Evolutionary conservation across 2,329 filamentous ascomycete species (phyloP), one percentile per base, ranked within the genome.

Genomic region (Cryphonectria radicalis): DNA sequence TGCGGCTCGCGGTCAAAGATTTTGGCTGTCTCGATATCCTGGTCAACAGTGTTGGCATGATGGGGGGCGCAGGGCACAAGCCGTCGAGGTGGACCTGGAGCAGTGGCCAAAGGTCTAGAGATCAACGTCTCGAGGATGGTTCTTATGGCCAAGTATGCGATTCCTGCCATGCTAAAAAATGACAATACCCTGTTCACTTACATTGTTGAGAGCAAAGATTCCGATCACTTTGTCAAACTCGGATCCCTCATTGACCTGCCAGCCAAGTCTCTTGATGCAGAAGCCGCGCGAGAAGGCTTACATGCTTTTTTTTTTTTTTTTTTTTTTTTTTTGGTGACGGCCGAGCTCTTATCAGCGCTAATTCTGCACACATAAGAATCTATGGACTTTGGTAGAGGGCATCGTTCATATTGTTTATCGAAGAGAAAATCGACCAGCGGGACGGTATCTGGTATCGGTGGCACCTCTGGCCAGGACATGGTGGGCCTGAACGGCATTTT

Each of bases 101-200:
- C 81, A 83, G 14, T 92, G 88, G 82, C 85, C 0, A 83, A 82
- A 66, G 84, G 85, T 0, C 82, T 92, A 69, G 84, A 89, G 62
- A 80, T 91, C 63, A 92, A 92, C 75, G 87, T 92, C 4, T 85
- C 84, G 5, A 89, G 86, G 74, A 92, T 92, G 89, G 86, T 91
- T 42, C 81, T 87, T 69, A 91, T 92, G 88, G 81, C 82, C 25
- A 90, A 90, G 75, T 86, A 87, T 74, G 85, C 85, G 0, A 85
- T 92, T 42, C 90, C 89, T 0, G 85, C 81, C 3, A 92, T 92
- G 89, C 73, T 74, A 35, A 82, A 81, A 69, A 90, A 90, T 69
- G 80, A 83, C 8, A 81, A 32, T 11, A 28, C 17, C 2, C 11
- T 22, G 19, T 17, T 32, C n/a, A 37, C 57, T 32, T 19, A 60